phyloP scores from a whole-genome alignment of 495 filamentous ascomycete genomes.

The Bacidia gigantensis region DNA sequence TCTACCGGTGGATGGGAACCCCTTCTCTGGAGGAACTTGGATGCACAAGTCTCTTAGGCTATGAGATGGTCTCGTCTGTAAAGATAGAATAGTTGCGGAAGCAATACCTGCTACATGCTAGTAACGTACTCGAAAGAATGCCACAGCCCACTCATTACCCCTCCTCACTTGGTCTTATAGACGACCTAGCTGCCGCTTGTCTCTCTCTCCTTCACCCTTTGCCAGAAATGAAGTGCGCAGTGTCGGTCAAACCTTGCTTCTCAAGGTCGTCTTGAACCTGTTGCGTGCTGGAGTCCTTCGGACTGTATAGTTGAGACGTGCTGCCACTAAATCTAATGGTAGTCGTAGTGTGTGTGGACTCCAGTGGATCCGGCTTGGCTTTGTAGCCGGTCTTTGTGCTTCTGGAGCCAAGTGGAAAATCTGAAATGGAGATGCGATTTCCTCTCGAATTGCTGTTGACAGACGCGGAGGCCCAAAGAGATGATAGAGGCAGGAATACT shows the following conservation, averaged over 20 bases:
- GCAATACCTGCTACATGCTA: too few species aligned
- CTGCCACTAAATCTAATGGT: slow-evolving; percentile 3
- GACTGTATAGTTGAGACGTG: not conserved
- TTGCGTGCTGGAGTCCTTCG: not conserved
- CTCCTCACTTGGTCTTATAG: too few species aligned
- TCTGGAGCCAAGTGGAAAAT: slow-evolving; percentile 2
- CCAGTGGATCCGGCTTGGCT: slow-evolving; percentile 10
- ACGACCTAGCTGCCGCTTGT: too few species aligned
- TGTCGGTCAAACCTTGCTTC: slow-evolving; percentile 12
- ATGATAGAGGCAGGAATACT: slow-evolving; percentile 66
- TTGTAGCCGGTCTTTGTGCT: slow-evolving; percentile 9
- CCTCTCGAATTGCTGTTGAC: slow-evolving; percentile 7
- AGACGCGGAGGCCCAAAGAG: slow-evolving; percentile 49
- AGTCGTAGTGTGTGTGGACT: slow-evolving; percentile 10
- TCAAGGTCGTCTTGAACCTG: slow-evolving; percentile 10
- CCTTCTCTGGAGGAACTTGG: too few species aligned
- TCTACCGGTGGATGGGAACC: too few species aligned
- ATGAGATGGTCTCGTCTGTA: too few species aligned
- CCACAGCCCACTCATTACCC: too few species aligned
- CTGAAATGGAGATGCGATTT: slow-evolving; percentile 4
- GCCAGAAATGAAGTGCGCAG: not conserved
- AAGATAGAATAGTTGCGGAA: too few species aligned
- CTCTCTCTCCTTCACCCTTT: too few species aligned
- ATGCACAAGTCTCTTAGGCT: too few species aligned
- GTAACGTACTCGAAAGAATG: too few species aligned